Percentiles rank a stretch among this genome's conserved stretches.
These are phyloP conservation scores for Cyclotella atomus DNA, from an alignment of 108 stramenopile genomes.

Conservation along the genomic window DNA sequence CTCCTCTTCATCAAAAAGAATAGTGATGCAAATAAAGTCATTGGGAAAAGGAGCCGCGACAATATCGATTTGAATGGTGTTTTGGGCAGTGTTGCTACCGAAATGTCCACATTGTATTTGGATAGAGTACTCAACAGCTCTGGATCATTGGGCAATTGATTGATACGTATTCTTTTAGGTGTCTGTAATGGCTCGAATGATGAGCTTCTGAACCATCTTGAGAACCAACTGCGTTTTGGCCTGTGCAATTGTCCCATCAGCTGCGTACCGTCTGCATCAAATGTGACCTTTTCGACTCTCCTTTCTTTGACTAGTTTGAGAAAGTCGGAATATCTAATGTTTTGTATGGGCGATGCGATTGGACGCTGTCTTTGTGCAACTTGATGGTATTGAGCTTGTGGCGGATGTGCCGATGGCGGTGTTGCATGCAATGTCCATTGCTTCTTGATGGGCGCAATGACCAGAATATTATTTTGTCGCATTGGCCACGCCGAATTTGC, in stretches of 20 bases:
- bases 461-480: not conserved
- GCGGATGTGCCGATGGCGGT: not conserved
- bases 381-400: not conserved
- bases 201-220: not conserved
- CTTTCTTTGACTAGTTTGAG: constrained; percentile 65
- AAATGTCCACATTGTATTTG: constrained; percentile 71
- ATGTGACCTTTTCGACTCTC: constrained; percentile 82
- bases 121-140: constrained; percentile 86
- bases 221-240: constrained; percentile 19
- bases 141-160: constrained; percentile 92
- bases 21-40: constrained; percentile 82
- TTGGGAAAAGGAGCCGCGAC: constrained; percentile 70
- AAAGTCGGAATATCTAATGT: constrained; percentile 82
- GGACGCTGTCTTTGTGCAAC: not conserved
- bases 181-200: not conserved
- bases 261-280: constrained; percentile 88
- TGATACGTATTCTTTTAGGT: constrained; percentile 71
- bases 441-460: not conserved
- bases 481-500: not conserved
- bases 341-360: constrained; percentile 19
- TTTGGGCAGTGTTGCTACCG: constrained; percentile 17
- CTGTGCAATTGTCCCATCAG: constrained; percentile 60
- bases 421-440: not conserved
- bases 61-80: constrained; percentile 8
- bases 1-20: constrained; percentile 84